phyloP scores from a whole-genome alignment of 73 alveolate species.

The Blepharisma japonicum region DNA sequence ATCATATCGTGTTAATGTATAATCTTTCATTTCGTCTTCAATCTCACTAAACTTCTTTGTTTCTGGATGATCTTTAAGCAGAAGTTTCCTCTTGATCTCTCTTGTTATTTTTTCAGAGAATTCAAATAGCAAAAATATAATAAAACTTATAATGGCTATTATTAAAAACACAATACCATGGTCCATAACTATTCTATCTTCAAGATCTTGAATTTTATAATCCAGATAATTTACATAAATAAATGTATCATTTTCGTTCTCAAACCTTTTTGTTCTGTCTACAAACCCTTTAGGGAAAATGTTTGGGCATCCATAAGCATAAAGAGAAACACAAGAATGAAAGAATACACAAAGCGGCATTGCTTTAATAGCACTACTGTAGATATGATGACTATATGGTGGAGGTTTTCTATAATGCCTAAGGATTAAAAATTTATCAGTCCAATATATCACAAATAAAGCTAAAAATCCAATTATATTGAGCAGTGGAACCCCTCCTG shows the following conservation, averaged over 20 bases:
- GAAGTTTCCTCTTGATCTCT: neutral
- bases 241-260: no score
- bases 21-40: constrained; percentile 1
- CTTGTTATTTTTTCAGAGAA: neutral
- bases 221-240: neutral
- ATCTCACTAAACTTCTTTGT: neutral
- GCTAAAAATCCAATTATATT: no score
- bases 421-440: no score
- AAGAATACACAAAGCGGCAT: no score
- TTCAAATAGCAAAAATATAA: neutral
- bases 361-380: no score
- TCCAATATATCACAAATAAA: no score
- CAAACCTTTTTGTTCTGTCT: neutral
- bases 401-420: no score
- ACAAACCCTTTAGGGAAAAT: neutral
- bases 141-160: neutral
- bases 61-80: no score
- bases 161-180: neutral
- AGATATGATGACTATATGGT: no score
- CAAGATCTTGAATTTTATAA: neutral
- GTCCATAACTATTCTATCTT: neutral
- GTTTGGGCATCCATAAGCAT: no score
- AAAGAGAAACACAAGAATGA: no score
- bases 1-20: neutral
- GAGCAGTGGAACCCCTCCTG: no score